A percentile compares a stretch with the other conserved stretches of the same genome.
Evolutionary conservation across 305 asterid species (phyloP).

Genomic region (Fraxinus xanthoxyloides): DNA sequence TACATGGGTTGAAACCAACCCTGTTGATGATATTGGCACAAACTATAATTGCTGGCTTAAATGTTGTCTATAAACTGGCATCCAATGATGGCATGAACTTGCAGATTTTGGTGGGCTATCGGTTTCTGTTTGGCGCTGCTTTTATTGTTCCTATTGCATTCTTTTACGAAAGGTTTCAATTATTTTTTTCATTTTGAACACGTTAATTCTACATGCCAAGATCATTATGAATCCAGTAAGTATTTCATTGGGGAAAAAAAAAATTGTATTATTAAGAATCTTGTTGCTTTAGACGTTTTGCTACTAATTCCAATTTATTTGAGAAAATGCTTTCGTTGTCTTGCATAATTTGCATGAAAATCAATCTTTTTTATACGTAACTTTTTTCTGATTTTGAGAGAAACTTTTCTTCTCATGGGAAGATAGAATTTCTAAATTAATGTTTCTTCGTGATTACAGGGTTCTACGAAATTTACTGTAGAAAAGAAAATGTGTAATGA

Average conservation of each 20-base stretch:
- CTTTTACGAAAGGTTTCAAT: slow-evolving; percentile 34
- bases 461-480: too few relatives aligned
- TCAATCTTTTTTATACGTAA: background rate
- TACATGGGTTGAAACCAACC: slow-evolving; percentile 36
- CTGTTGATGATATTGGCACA: slow-evolving; percentile 36
- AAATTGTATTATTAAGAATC: background rate
- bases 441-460: too few relatives aligned
- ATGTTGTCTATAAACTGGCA: slow-evolving; percentile 34
- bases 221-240: background rate
- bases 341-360: background rate
- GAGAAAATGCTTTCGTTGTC: background rate
- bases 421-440: background rate
- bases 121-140: slow-evolving; percentile 45
- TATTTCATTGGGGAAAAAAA: background rate
- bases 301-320: background rate
- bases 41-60: slow-evolving; percentile 7
- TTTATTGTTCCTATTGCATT: slow-evolving; percentile 42
- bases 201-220: background rate
- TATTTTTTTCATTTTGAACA: background rate
- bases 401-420: background rate
- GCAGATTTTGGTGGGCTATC: slow-evolving; percentile 36
- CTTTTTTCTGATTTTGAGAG: too few relatives aligned
- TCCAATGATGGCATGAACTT: slow-evolving; percentile 42
- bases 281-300: background rate
- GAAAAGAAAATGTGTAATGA: background rate